These are phyloP conservation scores for Aschersonia sp. DNA, from an alignment of 2,329 filamentous ascomycete species.

Conservation along the genomic window DNA sequence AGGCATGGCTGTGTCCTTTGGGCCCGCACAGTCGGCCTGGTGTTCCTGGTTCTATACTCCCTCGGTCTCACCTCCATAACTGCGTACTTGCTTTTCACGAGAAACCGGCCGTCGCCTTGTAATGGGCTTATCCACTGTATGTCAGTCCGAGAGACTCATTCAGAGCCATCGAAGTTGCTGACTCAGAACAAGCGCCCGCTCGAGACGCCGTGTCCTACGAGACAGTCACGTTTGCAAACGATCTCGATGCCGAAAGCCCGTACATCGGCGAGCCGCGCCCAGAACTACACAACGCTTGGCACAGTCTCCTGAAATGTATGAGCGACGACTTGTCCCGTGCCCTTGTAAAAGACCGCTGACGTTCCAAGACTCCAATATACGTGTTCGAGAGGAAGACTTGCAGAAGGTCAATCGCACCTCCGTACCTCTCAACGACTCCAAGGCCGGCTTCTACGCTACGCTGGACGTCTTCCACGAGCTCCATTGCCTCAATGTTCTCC, in stretches of 20 bases:
- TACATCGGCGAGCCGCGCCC: neutral
- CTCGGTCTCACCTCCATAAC: no score
- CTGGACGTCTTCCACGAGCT: neutral
- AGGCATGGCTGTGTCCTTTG: no score
- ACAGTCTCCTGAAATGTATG: neutral
- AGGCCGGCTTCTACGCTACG: neutral
- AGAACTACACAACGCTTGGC: neutral
- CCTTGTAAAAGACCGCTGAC: neutral
- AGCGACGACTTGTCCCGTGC: neutral
- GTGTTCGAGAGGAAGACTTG: neutral
- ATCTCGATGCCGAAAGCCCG: neutral
- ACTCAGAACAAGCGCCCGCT: no score
- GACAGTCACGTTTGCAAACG: no score
- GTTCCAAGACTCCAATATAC: neutral
- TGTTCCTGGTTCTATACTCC: no score
- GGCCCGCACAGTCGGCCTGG: no score
- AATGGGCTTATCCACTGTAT: no score
- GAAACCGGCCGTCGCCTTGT: no score
- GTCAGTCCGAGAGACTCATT: no score
- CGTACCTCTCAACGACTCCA: neutral
- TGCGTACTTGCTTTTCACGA: no score
- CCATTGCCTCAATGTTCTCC: neutral
- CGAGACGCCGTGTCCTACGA: no score
- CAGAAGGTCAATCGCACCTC: neutral
- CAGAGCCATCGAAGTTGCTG: no score